Base-by-base conservation (phyloP, 2,329 filamentous ascomycete genomes). In the Didymella lethalis region DNA sequence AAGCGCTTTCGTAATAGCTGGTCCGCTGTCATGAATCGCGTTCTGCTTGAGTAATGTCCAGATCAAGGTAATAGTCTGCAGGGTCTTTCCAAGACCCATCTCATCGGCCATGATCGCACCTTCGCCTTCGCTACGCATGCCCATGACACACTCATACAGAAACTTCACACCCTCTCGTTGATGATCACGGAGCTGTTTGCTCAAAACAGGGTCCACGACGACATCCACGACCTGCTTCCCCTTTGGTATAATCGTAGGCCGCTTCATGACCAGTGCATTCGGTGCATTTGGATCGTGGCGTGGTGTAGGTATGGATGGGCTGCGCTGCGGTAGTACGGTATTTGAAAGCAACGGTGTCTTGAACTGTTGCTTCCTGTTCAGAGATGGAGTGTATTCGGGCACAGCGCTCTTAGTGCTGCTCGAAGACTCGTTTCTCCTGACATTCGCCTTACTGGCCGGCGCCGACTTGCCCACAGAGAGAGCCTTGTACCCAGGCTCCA, bases 91-190 rank as follows among this genome's bases (percentile, higher is more conserved):
- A 2, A 92, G 75, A 0, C 89, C 89, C 89, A 92, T 92, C 66
- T 91, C 89, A 70, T 92, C 89, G 1, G 89, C 89, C 48, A 92
- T 79, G 58, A 92, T 87, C 3, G 88, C 89, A 25, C 89, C 89
- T 74, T 89, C 84, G 1, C 89, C 88, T 66, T 85, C 85, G 41
- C 82, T 78, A 41, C 87, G 83, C 82, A 91, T 84, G 5, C 89
- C 89, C 89, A 91, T 91, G 0, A 91, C 86, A 70, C 89, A 91
- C 75, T 91, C 89, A 68, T 92, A 92, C 43, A 92, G 74, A 66
- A 92, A 91, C 48, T 85, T 80, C 0, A 91, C 87, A 23, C 89
- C 89, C 68, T 89, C 86, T 14, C 86, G 82, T 70, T 92, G 89
- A 71, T 92, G 89, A 12, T 85, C 84, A 28, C 88, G 84, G 8